A percentile compares a stretch with the other conserved stretches of the same genome.
phyloP scores from a whole-genome alignment of 83 land plant genomes.

The Picea mariana region DNA sequence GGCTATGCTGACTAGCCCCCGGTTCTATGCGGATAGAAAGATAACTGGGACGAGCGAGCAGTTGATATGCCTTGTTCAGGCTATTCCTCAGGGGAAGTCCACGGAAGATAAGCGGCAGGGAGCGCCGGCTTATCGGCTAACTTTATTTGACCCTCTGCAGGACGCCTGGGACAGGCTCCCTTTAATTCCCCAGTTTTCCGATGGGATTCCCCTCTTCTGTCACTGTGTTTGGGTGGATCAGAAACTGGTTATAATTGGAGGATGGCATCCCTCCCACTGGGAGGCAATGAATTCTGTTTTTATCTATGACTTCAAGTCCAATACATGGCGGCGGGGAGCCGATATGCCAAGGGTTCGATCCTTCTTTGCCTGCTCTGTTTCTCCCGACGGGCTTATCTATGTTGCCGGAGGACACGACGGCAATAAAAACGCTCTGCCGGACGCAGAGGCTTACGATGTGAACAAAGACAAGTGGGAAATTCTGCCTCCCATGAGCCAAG shows the following conservation, averaged over 20 bases:
- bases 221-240: constrained; percentile 29
- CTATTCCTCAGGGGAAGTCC: no score
- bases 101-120: no score
- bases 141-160: constrained; percentile 34
- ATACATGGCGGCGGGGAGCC: neutral
- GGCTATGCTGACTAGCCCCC: neutral
- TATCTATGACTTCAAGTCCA: neutral
- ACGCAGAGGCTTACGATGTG: neutral
- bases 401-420: constrained; percentile 85
- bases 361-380: constrained; percentile 51
- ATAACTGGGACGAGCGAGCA: no score
- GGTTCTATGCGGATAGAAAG: no score
- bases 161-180: constrained; percentile 49
- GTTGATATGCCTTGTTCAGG: neutral
- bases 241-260: constrained; percentile 55
- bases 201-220: constrained; percentile 36
- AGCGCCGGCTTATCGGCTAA: constrained; percentile 31
- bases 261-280: constrained; percentile 45
- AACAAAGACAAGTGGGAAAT: constrained; percentile 30
- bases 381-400: constrained; percentile 20
- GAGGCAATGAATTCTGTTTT: neutral
- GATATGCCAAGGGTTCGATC: constrained; percentile 19
- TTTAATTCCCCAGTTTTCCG: constrained; percentile 27
- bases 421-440: constrained; percentile 42
- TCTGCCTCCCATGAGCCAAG: constrained; percentile 34